phyloP scores from a whole-genome alignment of 192 early-diverging fungal genomes.

The Linderina pennispora region DNA sequence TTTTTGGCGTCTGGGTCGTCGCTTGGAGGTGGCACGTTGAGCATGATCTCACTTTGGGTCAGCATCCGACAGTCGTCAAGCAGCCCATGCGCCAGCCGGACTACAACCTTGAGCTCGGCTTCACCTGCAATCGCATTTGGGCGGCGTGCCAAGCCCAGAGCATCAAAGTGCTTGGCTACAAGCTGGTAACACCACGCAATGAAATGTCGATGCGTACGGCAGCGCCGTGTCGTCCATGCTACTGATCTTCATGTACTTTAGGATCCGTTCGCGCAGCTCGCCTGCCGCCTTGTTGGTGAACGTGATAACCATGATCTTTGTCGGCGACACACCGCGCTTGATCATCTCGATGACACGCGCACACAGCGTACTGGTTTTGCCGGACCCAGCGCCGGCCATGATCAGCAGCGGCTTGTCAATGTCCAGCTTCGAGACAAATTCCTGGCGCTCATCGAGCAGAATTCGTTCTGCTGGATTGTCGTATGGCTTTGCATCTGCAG shows the following conservation, averaged over 20 bases:
- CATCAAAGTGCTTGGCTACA: slow-evolving; percentile 8
- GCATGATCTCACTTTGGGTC: slow-evolving; percentile 34
- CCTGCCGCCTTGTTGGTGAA: slow-evolving; percentile 47
- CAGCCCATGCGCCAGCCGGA: slow-evolving; percentile 10
- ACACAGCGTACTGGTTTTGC: slow-evolving; percentile 42
- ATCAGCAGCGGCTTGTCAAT: slow-evolving; percentile 36
- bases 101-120: slow-evolving; percentile 23
- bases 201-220: slow-evolving; percentile 42
- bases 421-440: slow-evolving; percentile 26
- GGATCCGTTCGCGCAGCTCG: slow-evolving; percentile 35
- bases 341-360: slow-evolving; percentile 41
- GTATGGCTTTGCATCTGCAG: background rate
- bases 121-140: slow-evolving; percentile 29
- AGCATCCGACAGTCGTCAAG: slow-evolving; percentile 29
- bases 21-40: slow-evolving; percentile 9
- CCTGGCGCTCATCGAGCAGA: slow-evolving; percentile 22
- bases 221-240: background rate
- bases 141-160: slow-evolving; percentile 6
- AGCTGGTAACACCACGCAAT: slow-evolving; percentile 42
- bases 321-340: slow-evolving; percentile 15
- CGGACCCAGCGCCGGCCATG: slow-evolving; percentile 41
- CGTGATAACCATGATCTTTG: slow-evolving; percentile 37
- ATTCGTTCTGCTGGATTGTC: background rate
- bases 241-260: slow-evolving; percentile 10
- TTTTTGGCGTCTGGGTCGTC: background rate